Conservation (phyloP, 345 rosid genomes). For the Syzygium oleosum region DNA sequence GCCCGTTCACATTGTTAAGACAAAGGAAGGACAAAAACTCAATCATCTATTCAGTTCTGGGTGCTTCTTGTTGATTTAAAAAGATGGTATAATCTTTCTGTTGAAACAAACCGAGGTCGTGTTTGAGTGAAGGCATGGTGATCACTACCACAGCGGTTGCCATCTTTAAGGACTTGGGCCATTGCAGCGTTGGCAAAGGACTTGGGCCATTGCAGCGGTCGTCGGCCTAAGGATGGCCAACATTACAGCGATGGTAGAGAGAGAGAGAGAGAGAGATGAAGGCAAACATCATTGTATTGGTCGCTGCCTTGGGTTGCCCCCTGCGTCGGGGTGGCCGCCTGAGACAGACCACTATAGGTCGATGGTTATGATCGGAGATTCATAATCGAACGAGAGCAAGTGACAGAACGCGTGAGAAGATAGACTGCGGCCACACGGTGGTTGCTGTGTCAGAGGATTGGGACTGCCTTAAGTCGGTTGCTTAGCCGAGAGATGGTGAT, state of each 20-base stretch:
- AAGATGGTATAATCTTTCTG: too few species aligned
- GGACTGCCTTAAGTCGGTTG: background rate
- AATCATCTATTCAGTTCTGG: background rate
- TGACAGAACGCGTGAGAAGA: background rate
- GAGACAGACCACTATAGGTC: background rate
- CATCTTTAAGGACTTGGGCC: too few species aligned
- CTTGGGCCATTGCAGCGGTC: too few species aligned
- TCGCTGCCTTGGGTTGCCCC: background rate
- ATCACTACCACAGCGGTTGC: too few species aligned
- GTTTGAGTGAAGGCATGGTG: too few species aligned
- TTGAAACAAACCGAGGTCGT: too few species aligned
- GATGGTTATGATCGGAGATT: background rate
- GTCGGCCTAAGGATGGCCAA: too few species aligned
- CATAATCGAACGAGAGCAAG: background rate
- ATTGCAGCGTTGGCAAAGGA: too few species aligned
- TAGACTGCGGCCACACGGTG: background rate
- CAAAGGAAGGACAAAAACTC: background rate
- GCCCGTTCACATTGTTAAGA: background rate
- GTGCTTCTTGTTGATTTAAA: background rate
- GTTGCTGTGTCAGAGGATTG: background rate
- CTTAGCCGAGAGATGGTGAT: background rate
- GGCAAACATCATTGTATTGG: too few species aligned
- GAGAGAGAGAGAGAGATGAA: too few species aligned
- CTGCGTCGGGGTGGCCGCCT: background rate
- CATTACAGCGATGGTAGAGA: too few species aligned